phyloP scores from a whole-genome alignment of 495 filamentous ascomycete species.

The Friedmanniomyces endolithicus region DNA sequence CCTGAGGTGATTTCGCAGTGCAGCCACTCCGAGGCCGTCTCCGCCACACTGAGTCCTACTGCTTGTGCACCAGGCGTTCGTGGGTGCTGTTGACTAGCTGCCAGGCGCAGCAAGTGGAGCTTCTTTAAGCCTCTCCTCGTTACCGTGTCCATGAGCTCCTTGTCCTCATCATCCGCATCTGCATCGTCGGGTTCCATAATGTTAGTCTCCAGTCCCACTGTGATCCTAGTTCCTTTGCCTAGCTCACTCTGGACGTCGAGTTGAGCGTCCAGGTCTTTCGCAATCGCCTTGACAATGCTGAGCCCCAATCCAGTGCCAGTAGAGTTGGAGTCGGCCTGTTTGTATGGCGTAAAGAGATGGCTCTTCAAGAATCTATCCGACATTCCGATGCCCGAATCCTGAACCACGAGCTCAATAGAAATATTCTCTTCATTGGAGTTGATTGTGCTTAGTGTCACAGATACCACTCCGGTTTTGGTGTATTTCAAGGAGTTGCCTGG shows the following conservation, averaged over 20 bases:
- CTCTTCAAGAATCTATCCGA: slow-evolving; percentile 18
- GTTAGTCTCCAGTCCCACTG: neutral
- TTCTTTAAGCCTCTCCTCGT: neutral
- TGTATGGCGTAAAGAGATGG: slow-evolving; percentile 22
- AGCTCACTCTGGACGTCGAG: slow-evolving; percentile 18
- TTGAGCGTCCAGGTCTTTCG: slow-evolving; percentile 15
- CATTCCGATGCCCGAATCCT: slow-evolving; percentile 26
- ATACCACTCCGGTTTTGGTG: slow-evolving; percentile 22
- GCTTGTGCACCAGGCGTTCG: neutral
- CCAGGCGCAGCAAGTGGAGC: neutral
- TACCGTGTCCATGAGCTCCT: neutral
- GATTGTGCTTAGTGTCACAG: slow-evolving; percentile 13
- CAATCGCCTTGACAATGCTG: slow-evolving; percentile 22
- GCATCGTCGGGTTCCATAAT: neutral
- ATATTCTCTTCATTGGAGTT: neutral
- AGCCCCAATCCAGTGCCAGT: slow-evolving; percentile 27
- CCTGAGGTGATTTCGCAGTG: neutral
- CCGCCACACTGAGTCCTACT: neutral
- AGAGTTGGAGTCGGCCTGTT: slow-evolving; percentile 22
- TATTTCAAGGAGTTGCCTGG: slow-evolving; percentile 27
- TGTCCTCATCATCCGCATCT: neutral
- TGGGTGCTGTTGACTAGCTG: neutral
- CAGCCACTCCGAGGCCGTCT: neutral
- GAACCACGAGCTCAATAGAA: slow-evolving; percentile 17
- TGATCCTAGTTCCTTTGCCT: slow-evolving; percentile 12